Evolutionary conservation across 1,284 basidiomycete species (phyloP).

Genomic region (Tausonia pullulans): DNA sequence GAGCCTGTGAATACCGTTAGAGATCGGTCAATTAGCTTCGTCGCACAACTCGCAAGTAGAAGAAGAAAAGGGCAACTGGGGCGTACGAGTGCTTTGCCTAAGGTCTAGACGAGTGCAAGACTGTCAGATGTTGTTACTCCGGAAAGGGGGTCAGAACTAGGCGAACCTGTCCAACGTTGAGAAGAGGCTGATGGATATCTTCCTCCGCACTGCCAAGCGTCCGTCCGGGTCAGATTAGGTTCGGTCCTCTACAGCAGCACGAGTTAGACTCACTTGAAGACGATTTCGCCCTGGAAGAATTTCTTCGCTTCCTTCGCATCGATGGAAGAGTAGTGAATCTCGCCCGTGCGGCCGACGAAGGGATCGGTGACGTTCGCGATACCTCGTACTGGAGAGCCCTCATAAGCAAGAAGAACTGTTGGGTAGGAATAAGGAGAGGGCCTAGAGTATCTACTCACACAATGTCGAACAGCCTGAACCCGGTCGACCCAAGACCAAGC

Average conservation of each 20-base stretch:
- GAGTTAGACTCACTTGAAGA: conserved; percentile 2
- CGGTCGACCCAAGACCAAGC: conserved; percentile 6
- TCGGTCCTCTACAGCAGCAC: no score
- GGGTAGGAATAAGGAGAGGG: not conserved
- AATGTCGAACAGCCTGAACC: conserved; percentile 7
- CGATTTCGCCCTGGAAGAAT: conserved; percentile 15
- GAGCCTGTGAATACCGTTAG: not conserved
- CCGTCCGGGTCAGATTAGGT: no score
- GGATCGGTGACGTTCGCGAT: conserved; percentile 12
- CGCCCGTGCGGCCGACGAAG: not conserved
- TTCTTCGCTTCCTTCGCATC: conserved; percentile 1
- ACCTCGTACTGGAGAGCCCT: conserved; percentile 1
- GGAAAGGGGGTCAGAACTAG: no score
- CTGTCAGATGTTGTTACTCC: no score
- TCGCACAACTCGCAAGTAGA: no score
- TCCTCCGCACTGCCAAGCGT: conserved; percentile 4
- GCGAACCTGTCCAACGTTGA: not conserved
- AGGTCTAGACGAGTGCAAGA: conserved; percentile 11
- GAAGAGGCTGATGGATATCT: conserved; percentile 3
- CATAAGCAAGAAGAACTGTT: not conserved
- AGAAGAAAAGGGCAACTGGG: not conserved
- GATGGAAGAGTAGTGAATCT: conserved; percentile 4
- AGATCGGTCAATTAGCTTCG: not conserved
- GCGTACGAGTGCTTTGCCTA: conserved; percentile 1
- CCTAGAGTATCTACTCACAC: not conserved